Base-by-base conservation (phyloP, 495 filamentous ascomycete species). In the Sporormia fimetaria region DNA sequence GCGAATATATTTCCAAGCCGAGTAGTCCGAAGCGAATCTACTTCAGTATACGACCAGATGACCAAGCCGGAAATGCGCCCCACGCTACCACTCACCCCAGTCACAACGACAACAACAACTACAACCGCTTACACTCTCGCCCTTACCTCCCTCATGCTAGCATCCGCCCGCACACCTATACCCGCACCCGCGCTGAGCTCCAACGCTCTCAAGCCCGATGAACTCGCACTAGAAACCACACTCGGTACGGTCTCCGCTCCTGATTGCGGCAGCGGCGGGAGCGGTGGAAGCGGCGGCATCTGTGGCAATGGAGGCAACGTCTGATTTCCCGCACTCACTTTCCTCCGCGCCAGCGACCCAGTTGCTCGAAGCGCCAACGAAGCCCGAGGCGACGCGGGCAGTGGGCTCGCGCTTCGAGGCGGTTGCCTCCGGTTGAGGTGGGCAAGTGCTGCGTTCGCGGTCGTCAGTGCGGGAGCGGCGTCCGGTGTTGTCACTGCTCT, bases 381-480 rank as follows among this genome's bases (percentile, higher is more conserved):
- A 6, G 42, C 42, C 6, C 42, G 42, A 2, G 42, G 42, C 3
- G 42, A 44, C 20, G 42, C 42, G 11, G 42, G 42, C 14, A 44
- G 33, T 31, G 42, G 21, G 4, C 24, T 36, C 9, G 10, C 11
- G 23, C 33, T 37, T 3, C 42, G 42, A 9, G 33, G 22, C 2
- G 33, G 33, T 30, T 44, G 33, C 9, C 42, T 23, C n/a, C 40
- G 40, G n/a, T 43, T 34, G 9, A 43, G 30, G 14, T 43, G 22
- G 25, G 24, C 31, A 12, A 43, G 17, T 6, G 40, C 40, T 2
- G 40, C 40, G 30, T 36, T 43, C 40, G n/a, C n/a, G n/a, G n/a
- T n/a, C n/a, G n/a, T n/a, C n/a, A 43, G 25, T 4, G 40, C 20
- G 6, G 40, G 12, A 36, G n/a, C 28, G 14, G 40, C 31, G 28